Evolutionary conservation across 306 rosid genomes (phyloP).

Genomic region (Pyrus bretschneideri): DNA sequence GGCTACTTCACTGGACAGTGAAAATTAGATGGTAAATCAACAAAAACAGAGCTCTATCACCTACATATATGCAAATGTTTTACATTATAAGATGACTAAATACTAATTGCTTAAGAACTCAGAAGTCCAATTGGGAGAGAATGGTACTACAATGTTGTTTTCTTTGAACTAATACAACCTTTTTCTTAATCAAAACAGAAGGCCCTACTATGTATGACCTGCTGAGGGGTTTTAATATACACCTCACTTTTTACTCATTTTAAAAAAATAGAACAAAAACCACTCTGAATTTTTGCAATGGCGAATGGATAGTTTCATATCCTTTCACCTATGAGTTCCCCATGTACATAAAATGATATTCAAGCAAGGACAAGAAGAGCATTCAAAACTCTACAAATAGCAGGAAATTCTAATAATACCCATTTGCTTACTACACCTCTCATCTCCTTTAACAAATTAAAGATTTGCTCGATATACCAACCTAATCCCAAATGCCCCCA

Average conservation of each 20-base stretch:
- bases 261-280: neutral
- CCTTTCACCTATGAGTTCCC: neutral
- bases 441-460: neutral
- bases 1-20: neutral
- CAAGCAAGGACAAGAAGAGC: neutral
- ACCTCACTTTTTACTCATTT: neutral
- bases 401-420: neutral
- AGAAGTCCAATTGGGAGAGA: neutral
- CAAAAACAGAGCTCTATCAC: neutral
- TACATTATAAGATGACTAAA: neutral
- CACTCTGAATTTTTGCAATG: neutral
- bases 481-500: neutral
- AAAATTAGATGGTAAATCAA: neutral
- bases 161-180: neutral
- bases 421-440: neutral
- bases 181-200: neutral
- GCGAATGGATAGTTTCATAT: neutral
- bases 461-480: neutral
- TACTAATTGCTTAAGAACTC: neutral
- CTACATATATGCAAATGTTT: neutral
- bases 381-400: neutral
- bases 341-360: neutral
- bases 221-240: neutral
- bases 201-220: neutral
- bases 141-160: neutral